These are phyloP conservation scores for Pseudogymnoascus sp. DNA, from an alignment of 2,329 filamentous ascomycete species.

Conservation along the genomic window DNA sequence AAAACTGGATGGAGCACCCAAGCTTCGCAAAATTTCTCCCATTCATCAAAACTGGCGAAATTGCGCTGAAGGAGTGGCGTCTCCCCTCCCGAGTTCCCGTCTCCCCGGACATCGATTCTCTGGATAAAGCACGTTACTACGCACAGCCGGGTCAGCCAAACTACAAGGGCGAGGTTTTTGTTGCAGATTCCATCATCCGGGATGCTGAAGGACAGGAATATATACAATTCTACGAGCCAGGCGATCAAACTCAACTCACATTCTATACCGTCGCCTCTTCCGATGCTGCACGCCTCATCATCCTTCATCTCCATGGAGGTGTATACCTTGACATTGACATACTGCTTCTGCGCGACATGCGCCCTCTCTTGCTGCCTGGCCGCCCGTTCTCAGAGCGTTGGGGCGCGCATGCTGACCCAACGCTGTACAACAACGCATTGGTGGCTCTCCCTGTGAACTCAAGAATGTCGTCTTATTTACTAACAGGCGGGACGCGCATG, in stretches of 20 bases:
- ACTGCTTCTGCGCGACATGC: not conserved
- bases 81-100: not conserved
- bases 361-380: not conserved
- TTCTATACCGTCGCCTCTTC: constrained; percentile 2
- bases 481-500: not conserved
- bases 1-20: not conserved
- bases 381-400: not conserved
- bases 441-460: not conserved
- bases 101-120: not conserved
- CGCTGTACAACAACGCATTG: not conserved
- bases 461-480: not conserved
- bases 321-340: constrained; percentile 1
- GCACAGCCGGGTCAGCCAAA: not conserved
- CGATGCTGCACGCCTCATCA: not conserved
- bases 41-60: not conserved
- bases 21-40: not conserved
- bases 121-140: constrained; percentile 1
- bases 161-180: not conserved
- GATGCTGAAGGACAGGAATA: not conserved
- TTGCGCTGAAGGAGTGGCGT: not conserved
- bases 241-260: not conserved
- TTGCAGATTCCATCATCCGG: not conserved
- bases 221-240: not conserved
- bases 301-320: not conserved
- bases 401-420: not conserved